Base-by-base conservation (phyloP, 345 rosid genomes). In the Anastatica hierochuntica region DNA sequence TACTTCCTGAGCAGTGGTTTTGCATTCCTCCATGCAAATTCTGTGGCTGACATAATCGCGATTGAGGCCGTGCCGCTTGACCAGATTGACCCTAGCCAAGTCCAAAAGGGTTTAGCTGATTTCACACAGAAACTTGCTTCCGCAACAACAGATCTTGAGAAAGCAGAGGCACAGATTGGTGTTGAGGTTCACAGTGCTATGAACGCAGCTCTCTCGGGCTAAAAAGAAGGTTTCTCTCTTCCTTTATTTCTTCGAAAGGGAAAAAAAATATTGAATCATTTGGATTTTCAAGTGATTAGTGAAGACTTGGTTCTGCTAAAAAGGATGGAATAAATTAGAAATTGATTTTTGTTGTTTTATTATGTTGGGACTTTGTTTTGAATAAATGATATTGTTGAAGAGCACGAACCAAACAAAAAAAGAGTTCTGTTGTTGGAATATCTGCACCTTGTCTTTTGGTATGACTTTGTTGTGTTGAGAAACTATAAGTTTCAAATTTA, bases 151-250 rank as follows among this genome's bases (percentile, higher is more conserved):
- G 92, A 80, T 41, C 68, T 77, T 62, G 89, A 80, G 74, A 90
- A 79, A 75, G 92, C 95, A 13, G 92, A 87, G 43, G 96, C 98
- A n/a, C 98, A 87, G 76, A 80, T 82, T 44, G 95, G 95, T 8
- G 57, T 85, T 37, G 90, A 85, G 47, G 77, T 85, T 41, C 84
- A 85, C 73, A 79, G 94, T 69, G 86, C 84, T 38, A 80, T 87
- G 53, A 84, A 76, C 65, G 72, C 76, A 36, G 81, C 83, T 51
- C 73, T 80, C 38, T 6, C 79, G 6, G 87, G 87, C 66, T 80
- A 77, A 64, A 24, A 56, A 34, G 7, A 45, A 47, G 52, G 47
- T 53, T 58, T 8, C 53, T 46, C 23, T 48, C 51, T 42, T 31
- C 36, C 24, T 33, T n/a, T 56, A 17, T 47, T 12, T 47, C 62